Evolutionary conservation across 805 yeast genomes (phyloP), one percentile per base, ranked within the genome.

Genomic region (Kregervanrija delftensis): DNA sequence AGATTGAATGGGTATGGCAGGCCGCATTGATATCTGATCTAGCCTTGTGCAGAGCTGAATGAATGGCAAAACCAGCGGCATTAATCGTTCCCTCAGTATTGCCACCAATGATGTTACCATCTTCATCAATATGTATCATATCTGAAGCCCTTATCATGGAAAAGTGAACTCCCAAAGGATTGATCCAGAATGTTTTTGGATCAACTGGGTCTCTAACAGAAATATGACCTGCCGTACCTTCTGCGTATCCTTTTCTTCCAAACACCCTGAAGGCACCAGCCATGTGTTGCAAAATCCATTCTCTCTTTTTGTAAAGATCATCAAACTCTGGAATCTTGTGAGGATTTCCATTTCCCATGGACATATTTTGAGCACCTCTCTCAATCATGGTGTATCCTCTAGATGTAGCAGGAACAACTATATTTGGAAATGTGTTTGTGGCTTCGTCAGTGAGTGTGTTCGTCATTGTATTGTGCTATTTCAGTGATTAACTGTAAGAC

Each of bases 161-260:
- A 61, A 84, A 87, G 62, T 87, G 96, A 52, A 72, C 73, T 12
- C 84, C 91, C 50, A 87, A 67, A 4, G 96, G 96, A 64, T 87
- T 87, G 60, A 87, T 85, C 96, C 95, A 87, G 62, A 87, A 87
- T 3, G 91, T 84, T 39, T 70, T 61, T n/a, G 83, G 83, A 50
- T 82, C 79, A 37, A 84, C 79, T 3, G 96, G 95, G 57, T 87
- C 96, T 53, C 93, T 74, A 10, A 87, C 74, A 8, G 93, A 83
- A 46, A 87, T 86, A 60, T 87, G 96, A 16, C 96, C 96, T 0
- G 95, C 88, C 15, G 79, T 63, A n/a, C 95, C 96, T 60, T 85
- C 88, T 13, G 80, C 71, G 63, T 67, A 86, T 13, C 86, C 87
- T 52, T 76, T 77, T 57, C 95, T 73, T 12, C 86, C 89, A 61